phyloP scores from a whole-genome alignment of 495 filamentous ascomycete genomes.

The Tuber brumale region DNA sequence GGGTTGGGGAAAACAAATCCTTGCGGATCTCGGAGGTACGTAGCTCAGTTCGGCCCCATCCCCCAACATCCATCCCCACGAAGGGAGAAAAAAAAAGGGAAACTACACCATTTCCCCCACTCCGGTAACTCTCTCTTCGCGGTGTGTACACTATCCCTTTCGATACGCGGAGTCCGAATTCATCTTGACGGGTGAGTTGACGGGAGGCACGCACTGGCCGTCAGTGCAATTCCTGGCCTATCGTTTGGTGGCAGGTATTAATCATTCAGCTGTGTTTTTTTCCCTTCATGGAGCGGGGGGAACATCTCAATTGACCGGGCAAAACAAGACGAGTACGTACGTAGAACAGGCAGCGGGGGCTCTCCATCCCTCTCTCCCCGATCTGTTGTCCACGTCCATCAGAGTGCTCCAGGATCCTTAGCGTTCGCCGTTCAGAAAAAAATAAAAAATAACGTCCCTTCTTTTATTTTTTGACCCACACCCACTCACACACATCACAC shows the following conservation, averaged over 20 bases:
- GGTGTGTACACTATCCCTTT: not conserved
- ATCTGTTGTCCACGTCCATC: conserved; percentile 31
- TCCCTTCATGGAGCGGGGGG: not conserved
- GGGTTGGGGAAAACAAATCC: conserved; percentile 13
- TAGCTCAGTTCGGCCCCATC: not conserved
- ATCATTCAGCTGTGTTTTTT: not conserved
- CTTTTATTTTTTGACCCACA: not conserved
- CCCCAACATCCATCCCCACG: not conserved
- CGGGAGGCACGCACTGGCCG: not conserved
- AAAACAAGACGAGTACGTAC: not conserved
- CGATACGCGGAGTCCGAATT: not conserved
- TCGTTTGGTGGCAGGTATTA: not conserved
- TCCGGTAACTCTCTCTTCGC: not conserved
- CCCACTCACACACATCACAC: conserved; percentile 2
- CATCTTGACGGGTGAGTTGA: not conserved
- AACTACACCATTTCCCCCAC: not conserved
- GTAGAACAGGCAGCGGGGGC: not conserved
- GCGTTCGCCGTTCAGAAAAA: conserved; percentile 28
- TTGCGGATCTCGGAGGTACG: not conserved
- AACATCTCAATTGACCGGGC: not conserved
- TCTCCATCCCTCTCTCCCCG: conserved; percentile 10
- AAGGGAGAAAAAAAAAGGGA: not conserved
- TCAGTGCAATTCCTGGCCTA: not conserved
- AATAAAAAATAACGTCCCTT: not conserved
- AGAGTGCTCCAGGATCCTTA: conserved; percentile 25